Conservation (phyloP, 805 yeast species). For the Aciculoconidium aculeatum region DNA sequence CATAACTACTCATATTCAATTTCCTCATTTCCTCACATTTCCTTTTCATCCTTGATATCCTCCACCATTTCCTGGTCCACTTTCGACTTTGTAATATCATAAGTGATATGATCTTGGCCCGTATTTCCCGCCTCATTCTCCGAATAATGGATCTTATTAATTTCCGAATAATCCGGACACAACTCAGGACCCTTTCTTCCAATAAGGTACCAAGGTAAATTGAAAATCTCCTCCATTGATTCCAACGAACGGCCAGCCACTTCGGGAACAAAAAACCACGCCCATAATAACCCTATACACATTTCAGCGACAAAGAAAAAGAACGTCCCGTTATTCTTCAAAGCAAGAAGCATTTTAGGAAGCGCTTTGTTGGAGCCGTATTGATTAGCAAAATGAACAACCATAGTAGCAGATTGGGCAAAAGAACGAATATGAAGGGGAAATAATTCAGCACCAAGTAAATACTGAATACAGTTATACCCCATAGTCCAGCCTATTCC, state of each 20-base stretch:
- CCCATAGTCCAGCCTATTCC: constrained; percentile 22
- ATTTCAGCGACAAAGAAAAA: constrained; percentile 16
- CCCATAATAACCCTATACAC: constrained; percentile 13
- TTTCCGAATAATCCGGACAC: constrained; percentile 19
- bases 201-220: constrained; percentile 19
- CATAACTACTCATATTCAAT: too few species aligned
- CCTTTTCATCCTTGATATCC: constrained; percentile 5
- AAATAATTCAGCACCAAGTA: constrained; percentile 19
- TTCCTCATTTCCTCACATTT: too few species aligned
- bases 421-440: constrained; percentile 19
- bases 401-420: constrained; percentile 17
- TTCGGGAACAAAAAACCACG: constrained; percentile 19
- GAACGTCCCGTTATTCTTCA: constrained; percentile 17
- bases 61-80: constrained; percentile 7
- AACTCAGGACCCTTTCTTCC: constrained; percentile 18
- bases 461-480: constrained; percentile 49
- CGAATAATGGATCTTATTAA: constrained; percentile 12
- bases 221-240: constrained; percentile 19
- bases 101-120: constrained; percentile 8
- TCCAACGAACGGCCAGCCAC: constrained; percentile 20
- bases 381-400: constrained; percentile 19
- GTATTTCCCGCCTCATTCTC: constrained; percentile 5
- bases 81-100: constrained; percentile 7
- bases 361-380: constrained; percentile 19
- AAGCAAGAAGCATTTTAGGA: constrained; percentile 16